Conservation (phyloP, 257 asterid species). For the Perilla frutescens region DNA sequence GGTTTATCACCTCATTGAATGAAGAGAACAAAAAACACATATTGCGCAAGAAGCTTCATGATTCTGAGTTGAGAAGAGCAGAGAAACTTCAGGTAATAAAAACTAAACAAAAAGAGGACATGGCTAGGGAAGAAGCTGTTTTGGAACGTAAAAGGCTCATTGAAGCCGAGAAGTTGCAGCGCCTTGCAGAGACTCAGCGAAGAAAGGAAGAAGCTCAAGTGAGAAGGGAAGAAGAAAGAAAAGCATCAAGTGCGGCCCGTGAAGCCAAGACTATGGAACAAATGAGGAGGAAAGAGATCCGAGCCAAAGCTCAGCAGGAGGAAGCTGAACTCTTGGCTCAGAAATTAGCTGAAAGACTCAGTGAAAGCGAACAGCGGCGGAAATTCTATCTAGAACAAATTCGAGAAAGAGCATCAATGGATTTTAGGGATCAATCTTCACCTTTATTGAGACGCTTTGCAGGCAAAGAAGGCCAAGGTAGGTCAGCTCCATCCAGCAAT, state of each 20-base stretch:
- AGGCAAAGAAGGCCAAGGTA: slow-evolving; percentile 76
- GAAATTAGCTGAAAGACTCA: slow-evolving; percentile 90
- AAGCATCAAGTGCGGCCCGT: slow-evolving; percentile 97
- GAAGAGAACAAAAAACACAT: slow-evolving; percentile 96
- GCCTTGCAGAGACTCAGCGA: slow-evolving; percentile 89
- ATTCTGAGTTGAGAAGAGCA: slow-evolving; percentile 93
- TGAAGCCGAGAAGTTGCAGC: slow-evolving; percentile 97
- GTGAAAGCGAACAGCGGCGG: slow-evolving; percentile 95
- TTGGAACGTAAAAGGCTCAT: slow-evolving; percentile 89
- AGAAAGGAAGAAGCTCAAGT: slow-evolving; percentile 98
- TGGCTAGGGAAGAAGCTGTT: slow-evolving; percentile 99
- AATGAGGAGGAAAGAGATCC: slow-evolving; percentile 86
- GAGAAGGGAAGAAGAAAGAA: slow-evolving; percentile 98
- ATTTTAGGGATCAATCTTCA: slow-evolving; percentile 97
- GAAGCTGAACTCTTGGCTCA: slow-evolving; percentile 99
- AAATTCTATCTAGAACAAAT: slow-evolving; percentile 95
- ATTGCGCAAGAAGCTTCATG: slow-evolving; percentile 86
- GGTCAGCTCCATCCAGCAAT: slow-evolving; percentile 53
- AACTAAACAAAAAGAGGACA: slow-evolving; percentile 91
- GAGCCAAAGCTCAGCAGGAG: slow-evolving; percentile 95
- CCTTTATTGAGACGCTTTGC: slow-evolving; percentile 84
- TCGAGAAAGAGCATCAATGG: slow-evolving; percentile 98
- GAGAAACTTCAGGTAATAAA: slow-evolving; percentile 90
- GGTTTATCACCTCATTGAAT: slow-evolving; percentile 93
- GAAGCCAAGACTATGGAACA: slow-evolving; percentile 96